Evolutionary conservation across 75 land plant species (phyloP).

Genomic region (Larix kaempferi): DNA sequence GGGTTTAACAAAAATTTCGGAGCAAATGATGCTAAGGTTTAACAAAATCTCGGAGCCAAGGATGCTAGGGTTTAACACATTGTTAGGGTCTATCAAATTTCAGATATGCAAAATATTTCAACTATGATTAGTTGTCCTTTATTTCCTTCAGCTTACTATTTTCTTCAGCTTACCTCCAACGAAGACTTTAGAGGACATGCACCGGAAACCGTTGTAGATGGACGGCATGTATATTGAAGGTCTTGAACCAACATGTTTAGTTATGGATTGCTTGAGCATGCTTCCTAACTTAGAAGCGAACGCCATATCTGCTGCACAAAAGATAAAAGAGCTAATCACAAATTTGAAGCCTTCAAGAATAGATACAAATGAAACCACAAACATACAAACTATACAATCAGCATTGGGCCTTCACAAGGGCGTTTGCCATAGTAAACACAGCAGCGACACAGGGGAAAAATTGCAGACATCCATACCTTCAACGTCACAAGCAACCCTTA

Average conservation of each 20-base stretch:
- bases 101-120: too few species aligned
- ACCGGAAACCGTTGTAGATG: neutral
- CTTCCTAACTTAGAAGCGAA: neutral
- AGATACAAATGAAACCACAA: too few species aligned
- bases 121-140: too few species aligned
- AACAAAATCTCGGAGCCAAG: too few species aligned
- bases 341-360: neutral
- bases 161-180: neutral
- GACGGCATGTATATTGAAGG: neutral
- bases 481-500: too few species aligned
- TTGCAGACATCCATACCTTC: neutral
- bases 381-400: too few species aligned
- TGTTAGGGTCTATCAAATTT: too few species aligned
- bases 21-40: too few species aligned
- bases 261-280: neutral
- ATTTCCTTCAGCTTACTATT: neutral
- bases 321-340: neutral
- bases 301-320: neutral
- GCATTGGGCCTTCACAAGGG: neutral
- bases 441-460: neutral
- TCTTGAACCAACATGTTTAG: neutral
- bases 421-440: neutral
- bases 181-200: conserved; percentile 7
- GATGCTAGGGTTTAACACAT: too few species aligned
- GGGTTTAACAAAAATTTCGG: too few species aligned